These are phyloP conservation scores for Spiromastix sp. DNA, from an alignment of 2,329 filamentous ascomycete genomes.

Conservation along the genomic window DNA sequence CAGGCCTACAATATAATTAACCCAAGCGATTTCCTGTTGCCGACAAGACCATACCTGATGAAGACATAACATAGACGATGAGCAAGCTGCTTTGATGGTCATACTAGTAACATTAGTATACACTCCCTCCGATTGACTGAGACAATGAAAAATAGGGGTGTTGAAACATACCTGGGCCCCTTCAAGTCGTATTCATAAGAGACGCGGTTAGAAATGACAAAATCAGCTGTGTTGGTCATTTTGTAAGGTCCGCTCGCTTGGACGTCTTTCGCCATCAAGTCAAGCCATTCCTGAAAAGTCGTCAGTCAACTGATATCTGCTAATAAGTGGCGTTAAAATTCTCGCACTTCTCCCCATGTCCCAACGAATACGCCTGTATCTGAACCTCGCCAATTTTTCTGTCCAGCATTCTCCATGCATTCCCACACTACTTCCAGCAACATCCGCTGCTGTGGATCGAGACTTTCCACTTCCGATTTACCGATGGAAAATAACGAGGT, in stretches of 20 bases:
- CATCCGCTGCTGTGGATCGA: constrained; percentile 9
- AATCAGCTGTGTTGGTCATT: neutral
- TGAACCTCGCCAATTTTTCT: constrained; percentile 9
- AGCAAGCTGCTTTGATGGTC: constrained; percentile 1
- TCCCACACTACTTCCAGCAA: constrained; percentile 11
- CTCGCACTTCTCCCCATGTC: constrained; percentile 3
- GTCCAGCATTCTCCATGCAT: constrained; percentile 8
- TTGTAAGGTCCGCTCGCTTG: neutral
- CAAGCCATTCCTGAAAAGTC: constrained; percentile 1
- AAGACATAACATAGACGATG: constrained; percentile 1
- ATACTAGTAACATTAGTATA: neutral
- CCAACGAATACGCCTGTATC: constrained; percentile 14
- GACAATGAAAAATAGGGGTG: too few relatives aligned
- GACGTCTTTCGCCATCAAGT: constrained; percentile 1
- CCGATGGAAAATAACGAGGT: constrained; percentile 4
- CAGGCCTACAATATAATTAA: neutral
- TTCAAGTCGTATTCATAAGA: constrained; percentile 1
- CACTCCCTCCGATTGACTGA: too few relatives aligned
- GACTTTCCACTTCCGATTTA: neutral
- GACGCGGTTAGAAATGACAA: constrained; percentile 1
- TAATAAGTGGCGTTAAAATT: neutral
- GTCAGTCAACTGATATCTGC: too few relatives aligned
- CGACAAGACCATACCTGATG: neutral
- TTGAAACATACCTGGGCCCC: constrained; percentile 2
- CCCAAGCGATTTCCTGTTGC: neutral